Conservation (phyloP, 768 basidiomycete genomes). For the Baorangia bicolor region DNA sequence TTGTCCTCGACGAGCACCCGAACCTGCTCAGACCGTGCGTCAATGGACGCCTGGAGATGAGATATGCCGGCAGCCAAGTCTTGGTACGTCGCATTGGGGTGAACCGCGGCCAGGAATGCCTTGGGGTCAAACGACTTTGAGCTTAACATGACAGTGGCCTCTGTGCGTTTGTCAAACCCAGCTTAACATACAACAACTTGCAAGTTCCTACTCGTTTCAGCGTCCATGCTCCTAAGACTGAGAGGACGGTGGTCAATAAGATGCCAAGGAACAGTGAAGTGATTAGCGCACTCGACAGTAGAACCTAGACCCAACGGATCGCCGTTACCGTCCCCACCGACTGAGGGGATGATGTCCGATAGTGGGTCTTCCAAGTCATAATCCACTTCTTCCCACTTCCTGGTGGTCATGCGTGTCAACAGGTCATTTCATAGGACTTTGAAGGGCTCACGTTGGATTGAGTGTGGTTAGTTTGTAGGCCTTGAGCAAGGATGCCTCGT, state of each 20-base stretch:
- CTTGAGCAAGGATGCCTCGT: conserved; percentile 83
- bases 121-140: conserved; percentile 98
- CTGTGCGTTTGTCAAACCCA: conserved; percentile 37
- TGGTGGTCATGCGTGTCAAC: conserved; percentile 29
- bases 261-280: neutral
- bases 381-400: conserved; percentile 89
- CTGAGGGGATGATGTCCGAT: conserved; percentile 63
- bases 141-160: conserved; percentile 78
- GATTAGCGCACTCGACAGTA: conserved; percentile 50
- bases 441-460: conserved; percentile 62
- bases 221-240: conserved; percentile 67
- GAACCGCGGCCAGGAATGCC: conserved; percentile 83
- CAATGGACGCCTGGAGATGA: conserved; percentile 75
- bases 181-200: conserved; percentile 8
- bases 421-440: neutral
- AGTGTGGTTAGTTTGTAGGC: conserved; percentile 82
- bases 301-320: conserved; percentile 81
- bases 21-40: conserved; percentile 91
- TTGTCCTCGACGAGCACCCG: conserved; percentile 95
- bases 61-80: conserved; percentile 80
- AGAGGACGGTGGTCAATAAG: neutral
- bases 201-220: conserved; percentile 62
- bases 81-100: conserved; percentile 94
- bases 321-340: conserved; percentile 57
- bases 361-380: conserved; percentile 79